Percentiles rank a stretch among this genome's conserved stretches.
Evolutionary conservation across 176 grass and related monocot species (phyloP).

Genomic region (Oryza glumipatula): DNA sequence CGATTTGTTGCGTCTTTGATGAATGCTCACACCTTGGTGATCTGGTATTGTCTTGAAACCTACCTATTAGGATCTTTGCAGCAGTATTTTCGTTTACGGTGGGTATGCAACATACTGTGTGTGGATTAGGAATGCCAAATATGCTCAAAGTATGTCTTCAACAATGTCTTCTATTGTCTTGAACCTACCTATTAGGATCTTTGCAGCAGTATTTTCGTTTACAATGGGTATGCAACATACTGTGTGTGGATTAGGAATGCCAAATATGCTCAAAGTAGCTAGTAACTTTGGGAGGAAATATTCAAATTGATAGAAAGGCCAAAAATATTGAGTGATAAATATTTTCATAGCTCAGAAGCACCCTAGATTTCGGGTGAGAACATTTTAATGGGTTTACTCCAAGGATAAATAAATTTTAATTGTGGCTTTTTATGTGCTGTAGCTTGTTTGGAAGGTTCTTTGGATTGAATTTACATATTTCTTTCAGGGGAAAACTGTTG

Average conservation of each 20-base stretch:
- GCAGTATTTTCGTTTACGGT: too few relatives aligned
- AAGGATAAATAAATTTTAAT: neutral
- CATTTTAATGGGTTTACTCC: conserved; percentile 2
- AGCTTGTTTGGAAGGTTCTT: conserved; percentile 13
- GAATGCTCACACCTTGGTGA: too few relatives aligned
- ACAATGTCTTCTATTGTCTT: too few relatives aligned
- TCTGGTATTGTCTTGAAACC: too few relatives aligned
- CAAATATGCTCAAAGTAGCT: neutral
- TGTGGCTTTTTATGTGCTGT: conserved; percentile 27
- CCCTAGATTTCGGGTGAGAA: neutral
- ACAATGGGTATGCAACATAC: neutral
- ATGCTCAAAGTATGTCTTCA: neutral
- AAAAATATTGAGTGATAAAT: neutral
- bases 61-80: too few relatives aligned
- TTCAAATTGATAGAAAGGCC: neutral
- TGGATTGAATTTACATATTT: conserved; percentile 29
- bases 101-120: too few relatives aligned
- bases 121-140: neutral
- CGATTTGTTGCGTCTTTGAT: too few relatives aligned
- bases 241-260: neutral
- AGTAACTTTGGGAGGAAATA: neutral
- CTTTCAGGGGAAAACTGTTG: conserved; percentile 89
- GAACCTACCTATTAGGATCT: neutral
- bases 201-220: neutral
- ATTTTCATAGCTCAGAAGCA: neutral